Evolutionary conservation across 2,329 filamentous ascomycete genomes (phyloP), one percentile per base, ranked within the genome.

Genomic region (Basipetospora sp.): DNA sequence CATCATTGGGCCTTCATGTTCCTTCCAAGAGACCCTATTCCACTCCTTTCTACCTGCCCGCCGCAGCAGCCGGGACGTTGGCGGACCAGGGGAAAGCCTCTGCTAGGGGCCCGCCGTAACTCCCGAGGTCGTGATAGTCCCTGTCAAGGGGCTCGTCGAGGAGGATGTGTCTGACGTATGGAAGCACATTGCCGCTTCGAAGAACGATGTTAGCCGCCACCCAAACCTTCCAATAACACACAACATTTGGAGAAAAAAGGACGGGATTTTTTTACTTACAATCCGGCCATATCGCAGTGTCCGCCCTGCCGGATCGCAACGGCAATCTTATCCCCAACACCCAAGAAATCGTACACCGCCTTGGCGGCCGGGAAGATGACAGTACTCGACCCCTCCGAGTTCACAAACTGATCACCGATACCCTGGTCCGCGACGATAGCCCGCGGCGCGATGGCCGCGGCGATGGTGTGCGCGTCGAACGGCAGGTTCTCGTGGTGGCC

Each of bases 401-500:
- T 65, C 4, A 57, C 61, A 46, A 63, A 69, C 42, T 57, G 55
- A 44, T 67, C 64, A 5, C 56, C 58, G 0, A 63, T 64, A 13
- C 69, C 68, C 50, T 74, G 69, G 36, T 73, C 69, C 17, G 70
- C 64, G 15, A 71, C 55, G 5, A 75, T 52, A 3, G 68, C 67
- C 16, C 70, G 56, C 3, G 71, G 71, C n/a, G 69, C 69, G 19
- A 74, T 59, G 15, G 73, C 58, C 6, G 62, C 69, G n/a, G 67
- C 69, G 30, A 75, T 63, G 45, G 67, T 64, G 51, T 75, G 71
- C 34, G 72, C 69, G 46, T 74, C 71, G 43, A 66, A 65, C 3
- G 71, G 67, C 31, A 74, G 56, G 47, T 62, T 62, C 48, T 63
- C 62, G 40, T 60, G 58, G 44, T 57, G 65, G 60, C 78, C 71